Percentiles rank a stretch among this genome's conserved stretches.
Evolutionary conservation across 192 early-diverging fungal genomes (phyloP).

Genomic region (Funneliformis geosporum): DNA sequence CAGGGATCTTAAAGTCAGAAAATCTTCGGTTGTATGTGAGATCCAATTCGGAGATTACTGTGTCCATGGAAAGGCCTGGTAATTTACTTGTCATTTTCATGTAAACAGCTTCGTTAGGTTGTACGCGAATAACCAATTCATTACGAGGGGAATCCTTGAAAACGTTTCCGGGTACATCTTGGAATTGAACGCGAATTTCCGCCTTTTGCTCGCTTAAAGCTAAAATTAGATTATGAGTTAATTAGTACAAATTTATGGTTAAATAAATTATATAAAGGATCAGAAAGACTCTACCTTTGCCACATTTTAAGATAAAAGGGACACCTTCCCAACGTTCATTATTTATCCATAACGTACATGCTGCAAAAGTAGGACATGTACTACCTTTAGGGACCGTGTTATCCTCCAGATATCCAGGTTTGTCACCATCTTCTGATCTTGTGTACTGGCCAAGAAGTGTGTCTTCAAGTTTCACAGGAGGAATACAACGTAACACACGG

Average conservation of each 20-base stretch:
- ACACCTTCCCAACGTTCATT: conserved; percentile 96
- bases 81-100: conserved; percentile 97
- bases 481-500: conserved; percentile 76
- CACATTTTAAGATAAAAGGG: conserved; percentile 85
- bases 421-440: conserved; percentile 70
- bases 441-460: conserved; percentile 92
- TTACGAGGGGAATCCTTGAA: conserved; percentile 82
- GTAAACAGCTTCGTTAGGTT: conserved; percentile 94
- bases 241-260: too few species aligned
- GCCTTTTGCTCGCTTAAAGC: conserved; percentile 92
- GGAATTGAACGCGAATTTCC: conserved; percentile 96
- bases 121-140: conserved; percentile 94
- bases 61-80: conserved; percentile 83
- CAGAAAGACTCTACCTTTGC: conserved; percentile 63
- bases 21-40: conserved; percentile 90
- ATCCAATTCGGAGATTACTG: conserved; percentile 90
- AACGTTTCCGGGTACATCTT: conserved; percentile 82
- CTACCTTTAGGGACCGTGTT: conserved; percentile 83
- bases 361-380: conserved; percentile 89
- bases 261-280: not conserved
- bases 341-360: conserved; percentile 83
- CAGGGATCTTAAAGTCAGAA: conserved; percentile 87
- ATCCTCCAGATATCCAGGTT: conserved; percentile 94
- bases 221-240: not conserved
- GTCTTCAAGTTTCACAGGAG: conserved; percentile 77